Base-by-base conservation (phyloP, 805 yeast genomes). In the Metschnikowia aberdeeniae region DNA sequence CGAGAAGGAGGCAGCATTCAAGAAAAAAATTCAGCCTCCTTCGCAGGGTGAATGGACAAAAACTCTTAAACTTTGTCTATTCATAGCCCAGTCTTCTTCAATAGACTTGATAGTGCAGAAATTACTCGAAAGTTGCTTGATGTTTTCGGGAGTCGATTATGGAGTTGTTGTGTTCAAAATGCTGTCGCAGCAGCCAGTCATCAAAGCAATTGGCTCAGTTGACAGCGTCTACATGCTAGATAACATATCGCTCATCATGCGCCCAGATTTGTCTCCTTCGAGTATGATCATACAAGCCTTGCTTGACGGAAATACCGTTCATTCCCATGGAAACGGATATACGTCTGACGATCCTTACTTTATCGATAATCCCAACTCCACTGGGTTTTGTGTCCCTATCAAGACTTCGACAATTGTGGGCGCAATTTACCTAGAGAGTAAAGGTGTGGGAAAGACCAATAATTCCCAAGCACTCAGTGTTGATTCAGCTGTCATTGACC, bases 41-140 rank as follows among this genome's bases (percentile, higher is more conserved):
- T 44, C 49, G 6, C 44, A 48, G 33, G 43, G 46, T 17, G 57
- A 53, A n/a, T 45, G 52, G 50, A 64, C 64, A 36, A 54, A 54
- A n/a, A 76, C 76, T 0, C 60, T 77, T 42, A 64, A 64, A 42
- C 69, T 77, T 1, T 75, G 80, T 50, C 60, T 76, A n/a, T 67
- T 69, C 11, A 73, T 77, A n/a, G 70, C 78, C 1, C 79, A 75
- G 50, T 67, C 76, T 6, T 65, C 70, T 11, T 66, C 68, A 40
- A 58, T 62, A 35, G 63, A 62, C 3, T 54, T 67, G 1, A 73
- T 76, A 39, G 55, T 69, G 3, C 52, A 59, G 17, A 70, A 64
- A 35, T 50, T 77, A 13, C 56, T 75, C 0, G 66, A 66, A 42
- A 70, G 70, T 46, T 60, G 73, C 1, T 60, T 75, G 11, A 44